Evolutionary conservation across 805 yeast species (phyloP), one percentile per base, ranked within the genome.

Genomic region (Candida sithepensis): DNA sequence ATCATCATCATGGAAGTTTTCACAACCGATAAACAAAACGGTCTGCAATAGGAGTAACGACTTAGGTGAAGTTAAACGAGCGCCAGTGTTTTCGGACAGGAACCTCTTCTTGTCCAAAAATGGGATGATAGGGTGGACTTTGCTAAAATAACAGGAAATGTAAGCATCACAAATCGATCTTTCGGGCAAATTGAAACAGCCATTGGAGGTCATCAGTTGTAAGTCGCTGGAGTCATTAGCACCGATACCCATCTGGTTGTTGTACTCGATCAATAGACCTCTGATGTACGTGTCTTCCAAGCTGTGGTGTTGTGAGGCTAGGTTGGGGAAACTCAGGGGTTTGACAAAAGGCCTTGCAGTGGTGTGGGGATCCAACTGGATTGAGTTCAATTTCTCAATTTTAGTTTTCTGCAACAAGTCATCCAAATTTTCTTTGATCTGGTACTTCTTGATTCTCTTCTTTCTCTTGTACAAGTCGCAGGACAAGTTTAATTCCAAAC

Each of bases 181-280:
- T 8, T 79, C 75, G 1, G 92, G 92, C 32, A 85, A 64, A 43
- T 79, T 65, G 59, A 85, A 84, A 3, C 88, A 87, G n/a, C 89
- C 89, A 48, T 82, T 68, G 45, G 79, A 56, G 55, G 79, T 74
- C 51, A 85, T 68, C 43, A 80, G 75, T 58, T 81, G 85, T 57
- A 84, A 68, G 52, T 82, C 87, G 19, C 79, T 28, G 33, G 59
- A 63, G 13, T 58, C 18, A 48, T 30, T n/a, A 7, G 14, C 14
- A 12, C 14, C 14, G 16, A 4, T 30, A 34, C 16, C 21, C 4
- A 5, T 7, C 8, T n/a, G 38, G 16, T 16, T 13, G n/a, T 12
- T 21, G 16, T 34, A 34, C 8, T 34, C 38, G 9, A 5, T 12
- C 9, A 34, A 16, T 16, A 19, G 18, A 16, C 16, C 7, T n/a